phyloP scores from a whole-genome alignment of 2,329 filamentous ascomycete genomes.

The Penicillium sp. region DNA sequence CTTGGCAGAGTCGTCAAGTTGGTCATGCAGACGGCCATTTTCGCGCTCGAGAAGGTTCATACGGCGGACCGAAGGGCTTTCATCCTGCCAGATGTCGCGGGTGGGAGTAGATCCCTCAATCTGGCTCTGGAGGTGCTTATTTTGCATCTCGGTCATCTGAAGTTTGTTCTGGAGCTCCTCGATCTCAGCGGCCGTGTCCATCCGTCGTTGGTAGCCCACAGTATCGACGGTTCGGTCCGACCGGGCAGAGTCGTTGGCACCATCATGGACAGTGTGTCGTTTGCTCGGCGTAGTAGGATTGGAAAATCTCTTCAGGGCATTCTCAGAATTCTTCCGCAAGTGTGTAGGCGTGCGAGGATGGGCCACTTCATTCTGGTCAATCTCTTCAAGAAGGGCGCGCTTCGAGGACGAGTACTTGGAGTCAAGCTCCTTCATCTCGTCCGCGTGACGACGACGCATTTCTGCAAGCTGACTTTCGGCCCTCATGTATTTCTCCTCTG shows the following conservation, averaged over 20 bases:
- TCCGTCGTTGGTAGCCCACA: conserved; percentile 74
- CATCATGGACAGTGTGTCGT: conserved; percentile 60
- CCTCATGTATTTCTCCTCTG: conserved; percentile 70
- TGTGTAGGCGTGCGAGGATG: conserved; percentile 67
- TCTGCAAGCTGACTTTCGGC: conserved; percentile 79
- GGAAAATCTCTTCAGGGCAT: conserved; percentile 57
- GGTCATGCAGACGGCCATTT: conserved; percentile 84
- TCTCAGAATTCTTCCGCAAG: conserved; percentile 56
- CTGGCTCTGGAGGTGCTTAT: conserved; percentile 83
- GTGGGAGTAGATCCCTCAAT: conserved; percentile 62
- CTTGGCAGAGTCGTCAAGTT: conserved; percentile 88
- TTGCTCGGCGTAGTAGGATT: conserved; percentile 73
- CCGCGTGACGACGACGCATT: conserved; percentile 65
- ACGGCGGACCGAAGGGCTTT: conserved; percentile 71
- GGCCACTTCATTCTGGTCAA: conserved; percentile 74
- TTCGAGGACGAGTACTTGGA: conserved; percentile 56
- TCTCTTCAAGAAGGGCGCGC: conserved; percentile 77
- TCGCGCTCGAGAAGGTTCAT: conserved; percentile 89
- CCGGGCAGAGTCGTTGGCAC: conserved; percentile 64
- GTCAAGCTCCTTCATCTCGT: conserved; percentile 62
- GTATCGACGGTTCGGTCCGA: conserved; percentile 84
- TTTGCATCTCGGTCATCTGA: conserved; percentile 91
- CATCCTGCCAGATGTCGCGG: conserved; percentile 59
- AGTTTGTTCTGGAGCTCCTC: conserved; percentile 92
- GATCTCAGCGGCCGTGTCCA: conserved; percentile 84